These are phyloP conservation scores for Senna tora DNA, from an alignment of 306 rosid species.

Conservation along the genomic window DNA sequence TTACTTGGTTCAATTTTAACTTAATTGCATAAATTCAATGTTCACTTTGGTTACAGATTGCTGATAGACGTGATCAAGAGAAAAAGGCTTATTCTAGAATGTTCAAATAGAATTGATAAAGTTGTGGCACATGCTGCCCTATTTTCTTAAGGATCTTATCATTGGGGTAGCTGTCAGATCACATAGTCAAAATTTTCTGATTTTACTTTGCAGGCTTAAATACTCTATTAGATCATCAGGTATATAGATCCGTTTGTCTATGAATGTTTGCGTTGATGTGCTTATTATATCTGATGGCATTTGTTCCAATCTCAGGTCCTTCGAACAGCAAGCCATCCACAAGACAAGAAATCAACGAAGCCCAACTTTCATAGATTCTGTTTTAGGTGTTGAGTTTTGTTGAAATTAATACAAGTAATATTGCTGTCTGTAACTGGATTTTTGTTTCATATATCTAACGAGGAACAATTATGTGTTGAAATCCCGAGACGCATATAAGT, in stretches of 20 bases:
- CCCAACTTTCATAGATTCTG: conserved; percentile 29
- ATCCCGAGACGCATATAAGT: background rate
- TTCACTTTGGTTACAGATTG: conserved; percentile 30
- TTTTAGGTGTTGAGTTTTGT: conserved; percentile 35
- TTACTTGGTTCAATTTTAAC: background rate
- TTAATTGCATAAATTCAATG: background rate
- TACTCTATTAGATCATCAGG: conserved; percentile 37
- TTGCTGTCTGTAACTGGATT: conserved; percentile 26
- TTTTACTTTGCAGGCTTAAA: conserved; percentile 22
- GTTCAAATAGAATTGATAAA: conserved; percentile 45
- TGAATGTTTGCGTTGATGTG: background rate
- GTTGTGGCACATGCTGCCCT: conserved; percentile 23
- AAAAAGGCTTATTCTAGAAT: conserved; percentile 41
- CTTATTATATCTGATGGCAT: conserved; percentile 30
- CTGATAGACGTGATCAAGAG: conserved; percentile 39
- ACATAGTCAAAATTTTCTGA: conserved; percentile 31
- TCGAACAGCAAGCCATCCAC: conserved; percentile 10
- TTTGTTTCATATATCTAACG: conserved; percentile 6
- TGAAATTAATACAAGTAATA: conserved; percentile 31
- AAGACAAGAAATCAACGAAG: conserved; percentile 21
- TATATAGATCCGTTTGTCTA: too few species aligned
- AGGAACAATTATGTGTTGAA: conserved; percentile 15
- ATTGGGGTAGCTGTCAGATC: conserved; percentile 33
- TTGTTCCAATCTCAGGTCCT: conserved; percentile 31
- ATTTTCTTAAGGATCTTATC: conserved; percentile 25